Evolutionary conservation across 1,139 yeast genomes (phyloP).

Genomic region (Arxiozyma heterogenica): DNA sequence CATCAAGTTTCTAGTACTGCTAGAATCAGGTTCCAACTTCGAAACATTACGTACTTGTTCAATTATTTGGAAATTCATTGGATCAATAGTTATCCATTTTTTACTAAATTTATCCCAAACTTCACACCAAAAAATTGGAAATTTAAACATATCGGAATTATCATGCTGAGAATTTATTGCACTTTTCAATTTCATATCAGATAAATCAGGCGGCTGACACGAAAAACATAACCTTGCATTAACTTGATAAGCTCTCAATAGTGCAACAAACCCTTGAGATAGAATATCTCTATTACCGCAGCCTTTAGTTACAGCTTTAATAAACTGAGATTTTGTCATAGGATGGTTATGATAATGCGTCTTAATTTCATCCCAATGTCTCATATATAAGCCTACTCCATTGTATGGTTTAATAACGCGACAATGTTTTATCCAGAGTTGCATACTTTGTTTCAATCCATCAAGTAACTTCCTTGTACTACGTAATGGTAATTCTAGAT

Average conservation of each 20-base stretch:
- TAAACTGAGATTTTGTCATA: conserved; percentile 37
- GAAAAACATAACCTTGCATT: conserved; percentile 72
- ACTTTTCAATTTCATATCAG: conserved; percentile 32
- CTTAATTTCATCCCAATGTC: conserved; percentile 49
- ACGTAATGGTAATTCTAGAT: conserved; percentile 32
- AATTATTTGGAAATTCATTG: conserved; percentile 52
- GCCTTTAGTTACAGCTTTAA: conserved; percentile 35
- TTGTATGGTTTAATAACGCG: conserved; percentile 35
- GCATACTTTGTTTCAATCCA: conserved; percentile 58
- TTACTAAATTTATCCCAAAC: conserved; percentile 73
- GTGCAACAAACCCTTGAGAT: conserved; percentile 79
- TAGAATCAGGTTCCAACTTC: conserved; percentile 66
- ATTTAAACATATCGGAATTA: conserved; percentile 28
- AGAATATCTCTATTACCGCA: conserved; percentile 73
- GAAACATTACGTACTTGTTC: conserved; percentile 61
- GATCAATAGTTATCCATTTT: conserved; percentile 83
- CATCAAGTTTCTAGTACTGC: conserved; percentile 50
- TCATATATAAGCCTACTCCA: conserved; percentile 39
- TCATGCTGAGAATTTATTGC: neutral
- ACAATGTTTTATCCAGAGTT: conserved; percentile 53
- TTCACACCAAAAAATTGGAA: conserved; percentile 87
- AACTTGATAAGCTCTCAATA: conserved; percentile 62
- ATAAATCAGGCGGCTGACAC: conserved; percentile 82
- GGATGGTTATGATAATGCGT: conserved; percentile 10
- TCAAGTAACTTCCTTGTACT: conserved; percentile 68